Base-by-base conservation (phyloP, 2,329 filamentous ascomycete genomes). In the Colletotrichum lentis region DNA sequence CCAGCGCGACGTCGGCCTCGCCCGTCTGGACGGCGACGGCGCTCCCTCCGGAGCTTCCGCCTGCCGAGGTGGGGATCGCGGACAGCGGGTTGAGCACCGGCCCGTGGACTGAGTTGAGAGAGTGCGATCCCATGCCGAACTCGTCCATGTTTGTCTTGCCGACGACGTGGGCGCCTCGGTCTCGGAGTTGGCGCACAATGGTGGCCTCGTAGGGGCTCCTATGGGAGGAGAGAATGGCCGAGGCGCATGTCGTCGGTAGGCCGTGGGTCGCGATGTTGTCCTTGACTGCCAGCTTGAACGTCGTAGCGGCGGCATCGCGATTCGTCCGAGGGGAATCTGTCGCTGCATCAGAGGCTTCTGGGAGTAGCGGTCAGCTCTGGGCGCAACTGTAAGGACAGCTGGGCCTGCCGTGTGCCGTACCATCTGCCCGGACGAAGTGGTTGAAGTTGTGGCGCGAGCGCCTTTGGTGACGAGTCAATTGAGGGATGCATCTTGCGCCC, bases 81-180 rank as follows among this genome's bases (percentile, higher is more conserved):
- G 75, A 68, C 60, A 81, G 77, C 8, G 80, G 81, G 69, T 86
- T 89, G 60, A 77, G 81, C 5, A 95, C 91, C 1, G 87, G 77
- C 1, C 91, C 92, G 73, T 90, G 88, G 62, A 83, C 80, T 0
- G 93, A 94, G 73, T 90, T 89, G 59, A 81, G 81, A 1, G 93
- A 94, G 73, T 97, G 90, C 10, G 93, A 96, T 2, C 94, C 94
- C 94, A 97, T 97, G 35, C 94, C 94, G 76, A 97, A 97, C 76
- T 97, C 96, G 79, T 98, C 96, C 83, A 98, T 89, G 76, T 97
- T 97, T 2, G 93, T 94, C 79, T 97, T 97, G 7, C 91, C 91
- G 1, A 89, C 84, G 2, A 95, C 77, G 6, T 85, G 77, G 6
- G 88, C 89, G 49, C 90, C 91, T 5, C 86, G 84, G 35, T 81